A percentile compares a stretch with the other conserved stretches of the same genome.
These are phyloP conservation scores for Botrytis squamosa DNA, from an alignment of 2,329 filamentous ascomycete species.

Conservation along the genomic window DNA sequence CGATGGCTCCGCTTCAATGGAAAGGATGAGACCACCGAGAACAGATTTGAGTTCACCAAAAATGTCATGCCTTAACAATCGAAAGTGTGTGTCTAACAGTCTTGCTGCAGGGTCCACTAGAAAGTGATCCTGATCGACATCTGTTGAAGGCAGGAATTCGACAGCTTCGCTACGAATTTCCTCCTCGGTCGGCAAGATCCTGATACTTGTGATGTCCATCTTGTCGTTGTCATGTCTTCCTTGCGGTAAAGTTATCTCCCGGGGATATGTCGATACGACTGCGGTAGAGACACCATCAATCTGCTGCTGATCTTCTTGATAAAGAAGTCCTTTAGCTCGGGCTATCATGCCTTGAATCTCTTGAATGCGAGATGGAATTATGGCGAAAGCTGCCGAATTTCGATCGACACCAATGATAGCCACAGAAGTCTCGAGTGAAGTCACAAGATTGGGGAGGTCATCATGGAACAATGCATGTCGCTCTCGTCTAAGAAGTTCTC, in stretches of 20 bases:
- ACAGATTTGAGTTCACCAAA: slow-evolving; percentile 29
- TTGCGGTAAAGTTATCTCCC: slow-evolving; percentile 2
- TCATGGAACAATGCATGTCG: slow-evolving; percentile 13
- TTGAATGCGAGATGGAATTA: not conserved
- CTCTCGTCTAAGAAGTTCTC: slow-evolving; percentile 14
- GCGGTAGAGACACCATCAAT: slow-evolving; percentile 1
- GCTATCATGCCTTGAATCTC: slow-evolving; percentile 12
- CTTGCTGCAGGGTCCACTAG: not conserved
- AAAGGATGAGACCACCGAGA: slow-evolving; percentile 25
- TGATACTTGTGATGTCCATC: slow-evolving; percentile 38
- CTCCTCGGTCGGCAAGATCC: slow-evolving; percentile 38
- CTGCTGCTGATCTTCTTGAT: not conserved
- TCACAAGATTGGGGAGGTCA: not conserved
- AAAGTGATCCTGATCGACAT: slow-evolving; percentile 19
- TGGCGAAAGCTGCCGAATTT: not conserved
- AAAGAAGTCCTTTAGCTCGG: not conserved
- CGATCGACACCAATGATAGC: not conserved
- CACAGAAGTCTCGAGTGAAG: not conserved
- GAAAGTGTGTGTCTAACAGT: slow-evolving; percentile 30
- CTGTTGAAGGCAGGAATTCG: slow-evolving; percentile 30
- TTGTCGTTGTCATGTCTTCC: slow-evolving; percentile 25
- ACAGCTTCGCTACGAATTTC: slow-evolving; percentile 34
- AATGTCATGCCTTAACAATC: slow-evolving; percentile 37
- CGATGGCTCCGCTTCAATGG: slow-evolving; percentile 27
- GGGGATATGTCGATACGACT: slow-evolving; percentile 12